A percentile compares a stretch with the other conserved stretches of the same genome.
These are phyloP conservation scores for Articulospora tetracladia DNA, from an alignment of 495 filamentous ascomycete species.

Conservation along the genomic window DNA sequence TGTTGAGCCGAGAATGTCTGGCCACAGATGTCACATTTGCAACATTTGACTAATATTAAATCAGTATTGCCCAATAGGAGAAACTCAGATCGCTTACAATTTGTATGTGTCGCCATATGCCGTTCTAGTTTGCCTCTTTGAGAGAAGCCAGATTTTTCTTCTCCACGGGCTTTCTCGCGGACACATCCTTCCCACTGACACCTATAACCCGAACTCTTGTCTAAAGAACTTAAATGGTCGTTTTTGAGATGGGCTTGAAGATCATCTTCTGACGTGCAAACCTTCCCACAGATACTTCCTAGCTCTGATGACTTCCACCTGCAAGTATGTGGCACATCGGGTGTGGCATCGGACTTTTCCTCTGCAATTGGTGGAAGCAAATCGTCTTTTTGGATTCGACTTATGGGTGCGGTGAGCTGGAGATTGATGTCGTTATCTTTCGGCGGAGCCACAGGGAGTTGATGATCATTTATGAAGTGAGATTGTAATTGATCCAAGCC, in stretches of 20 bases:
- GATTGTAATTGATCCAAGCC: constrained; percentile 12
- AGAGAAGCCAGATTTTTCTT: constrained; percentile 33
- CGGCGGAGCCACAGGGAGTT: constrained; percentile 6
- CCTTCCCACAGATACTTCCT: constrained; percentile 10
- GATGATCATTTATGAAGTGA: constrained; percentile 17
- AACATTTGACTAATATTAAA: constrained; percentile 49
- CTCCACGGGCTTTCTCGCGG: constrained; percentile 30
- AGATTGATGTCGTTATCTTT: constrained; percentile 14
- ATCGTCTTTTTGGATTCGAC: background rate
- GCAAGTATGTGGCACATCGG: constrained; percentile 21
- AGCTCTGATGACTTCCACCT: constrained; percentile 27
- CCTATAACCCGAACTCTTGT: constrained; percentile 37
- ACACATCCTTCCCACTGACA: constrained; percentile 46
- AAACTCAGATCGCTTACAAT: constrained; percentile 41
- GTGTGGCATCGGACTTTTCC: background rate
- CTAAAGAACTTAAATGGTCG: constrained; percentile 32
- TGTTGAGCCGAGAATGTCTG: constrained; percentile 56
- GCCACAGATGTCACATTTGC: constrained; percentile 47
- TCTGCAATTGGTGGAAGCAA: background rate
- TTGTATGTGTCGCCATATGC: constrained; percentile 60
- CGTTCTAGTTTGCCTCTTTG: constrained; percentile 58
- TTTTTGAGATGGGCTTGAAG: constrained; percentile 40
- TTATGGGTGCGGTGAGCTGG: background rate
- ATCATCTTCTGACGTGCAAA: constrained; percentile 10
- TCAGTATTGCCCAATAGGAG: constrained; percentile 4